Conservation (phyloP, 164 flowering plant species). For the Piper betle region DNA sequence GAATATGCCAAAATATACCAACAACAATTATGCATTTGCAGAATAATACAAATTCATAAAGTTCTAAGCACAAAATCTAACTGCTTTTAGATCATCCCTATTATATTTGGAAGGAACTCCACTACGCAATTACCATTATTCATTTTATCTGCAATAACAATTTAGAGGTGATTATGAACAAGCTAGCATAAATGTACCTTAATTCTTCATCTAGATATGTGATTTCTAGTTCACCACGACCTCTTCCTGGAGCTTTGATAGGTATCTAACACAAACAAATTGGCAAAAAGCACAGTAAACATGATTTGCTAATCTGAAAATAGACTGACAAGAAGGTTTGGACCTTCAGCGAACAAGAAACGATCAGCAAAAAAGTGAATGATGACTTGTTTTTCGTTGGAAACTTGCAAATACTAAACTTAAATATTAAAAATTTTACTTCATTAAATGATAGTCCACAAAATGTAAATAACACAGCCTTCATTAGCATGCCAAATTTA, state of each 20-base stretch:
- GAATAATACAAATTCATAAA: too few species aligned
- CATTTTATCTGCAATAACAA: neutral
- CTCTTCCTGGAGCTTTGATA: conserved; percentile 71
- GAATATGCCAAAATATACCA: too few species aligned
- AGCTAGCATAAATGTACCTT: conserved; percentile 31
- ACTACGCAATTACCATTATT: neutral
- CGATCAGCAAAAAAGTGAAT: neutral
- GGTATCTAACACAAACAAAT: conserved; percentile 41
- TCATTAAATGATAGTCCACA: too few species aligned
- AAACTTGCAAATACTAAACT: neutral
- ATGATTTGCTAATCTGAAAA: too few species aligned
- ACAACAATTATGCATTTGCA: too few species aligned
- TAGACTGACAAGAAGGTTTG: neutral
- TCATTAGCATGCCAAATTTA: too few species aligned
- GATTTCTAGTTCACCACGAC: conserved; percentile 70
- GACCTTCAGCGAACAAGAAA: too few species aligned
- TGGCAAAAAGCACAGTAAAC: neutral
- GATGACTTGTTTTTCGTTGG: neutral
- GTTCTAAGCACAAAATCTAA: too few species aligned
- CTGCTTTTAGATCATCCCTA: neutral
- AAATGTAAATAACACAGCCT: too few species aligned
- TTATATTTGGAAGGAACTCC: neutral
- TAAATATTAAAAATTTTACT: neutral
- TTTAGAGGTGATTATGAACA: neutral
- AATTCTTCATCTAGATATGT: conserved; percentile 80